Percentiles rank a stretch among this genome's conserved stretches.
These are phyloP conservation scores for Colletotrichum abscissum DNA, from an alignment of 2,329 filamentous ascomycete genomes.

Conservation along the genomic window DNA sequence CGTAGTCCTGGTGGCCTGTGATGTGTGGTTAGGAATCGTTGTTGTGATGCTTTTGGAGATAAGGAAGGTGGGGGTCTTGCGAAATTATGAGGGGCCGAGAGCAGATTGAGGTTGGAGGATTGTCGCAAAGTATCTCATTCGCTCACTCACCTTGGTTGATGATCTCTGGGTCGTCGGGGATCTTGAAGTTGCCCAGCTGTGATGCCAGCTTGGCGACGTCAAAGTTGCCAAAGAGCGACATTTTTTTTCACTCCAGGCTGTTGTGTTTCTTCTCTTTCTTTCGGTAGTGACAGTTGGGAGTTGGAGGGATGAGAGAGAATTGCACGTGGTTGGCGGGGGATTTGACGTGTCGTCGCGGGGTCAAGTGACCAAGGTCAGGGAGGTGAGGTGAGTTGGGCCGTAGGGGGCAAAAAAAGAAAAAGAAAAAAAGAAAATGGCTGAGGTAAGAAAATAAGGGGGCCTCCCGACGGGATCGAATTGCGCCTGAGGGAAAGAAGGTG, in stretches of 20 bases:
- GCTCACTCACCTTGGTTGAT: conserved; percentile 36
- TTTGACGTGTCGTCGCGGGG: conserved; percentile 21
- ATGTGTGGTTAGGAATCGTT: background rate
- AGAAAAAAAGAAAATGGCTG: background rate
- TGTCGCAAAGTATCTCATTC: conserved; percentile 8
- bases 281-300: conserved; percentile 24
- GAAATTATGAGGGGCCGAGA: background rate
- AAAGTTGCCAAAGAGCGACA: conserved; percentile 39
- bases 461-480: background rate
- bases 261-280: background rate
- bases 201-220: conserved; percentile 44
- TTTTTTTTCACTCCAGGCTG: background rate
- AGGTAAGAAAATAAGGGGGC: background rate
- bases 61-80: background rate
- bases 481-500: background rate
- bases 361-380: conserved; percentile 15
- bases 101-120: background rate
- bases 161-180: conserved; percentile 48
- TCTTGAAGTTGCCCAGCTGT: conserved; percentile 52
- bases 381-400: background rate
- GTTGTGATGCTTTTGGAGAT: background rate
- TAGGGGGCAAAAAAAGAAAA: conserved; percentile 2
- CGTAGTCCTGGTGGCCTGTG: conserved; percentile 28
- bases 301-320: background rate
- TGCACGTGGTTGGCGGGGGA: background rate